These are phyloP conservation scores for Wallemia hederae DNA, from an alignment of 1,284 basidiomycete species.

Conservation along the genomic window DNA sequence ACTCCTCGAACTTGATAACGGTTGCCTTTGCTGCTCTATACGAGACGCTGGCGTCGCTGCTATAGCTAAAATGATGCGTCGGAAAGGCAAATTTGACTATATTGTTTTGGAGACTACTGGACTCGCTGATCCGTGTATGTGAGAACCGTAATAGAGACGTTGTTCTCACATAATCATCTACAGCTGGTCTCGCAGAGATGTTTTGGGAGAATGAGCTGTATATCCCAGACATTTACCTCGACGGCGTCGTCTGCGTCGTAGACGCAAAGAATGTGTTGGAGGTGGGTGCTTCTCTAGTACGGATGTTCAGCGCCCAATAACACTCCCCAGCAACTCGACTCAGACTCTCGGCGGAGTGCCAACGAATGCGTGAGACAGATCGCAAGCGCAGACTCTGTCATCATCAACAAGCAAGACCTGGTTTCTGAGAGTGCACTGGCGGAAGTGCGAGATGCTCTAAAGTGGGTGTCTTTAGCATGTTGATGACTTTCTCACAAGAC, in stretches of 20 bases:
- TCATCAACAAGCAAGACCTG: conserved; percentile 65
- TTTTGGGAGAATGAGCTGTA: conserved; percentile 86
- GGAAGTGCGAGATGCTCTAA: conserved; percentile 1
- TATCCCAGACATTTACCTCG: conserved; percentile 41
- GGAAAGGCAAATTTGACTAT: conserved; percentile 61
- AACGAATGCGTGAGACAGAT: conserved; percentile 60
- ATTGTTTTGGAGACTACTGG: conserved; percentile 80
- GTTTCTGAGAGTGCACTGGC: conserved; percentile 18
- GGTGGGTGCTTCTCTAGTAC: conserved; percentile 18
- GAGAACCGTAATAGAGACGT: not conserved
- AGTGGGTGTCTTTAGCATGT: not conserved
- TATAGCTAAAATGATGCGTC: conserved; percentile 58
- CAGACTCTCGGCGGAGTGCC: conserved; percentile 20
- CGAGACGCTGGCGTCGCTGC: conserved; percentile 69
- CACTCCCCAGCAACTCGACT: conserved; percentile 2
- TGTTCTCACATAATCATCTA: conserved; percentile 25
- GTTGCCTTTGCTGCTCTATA: conserved; percentile 77
- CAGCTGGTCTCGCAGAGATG: conserved; percentile 29
- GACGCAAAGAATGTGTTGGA: conserved; percentile 56
- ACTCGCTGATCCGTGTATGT: conserved; percentile 56
- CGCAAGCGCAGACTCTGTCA: conserved; percentile 57
- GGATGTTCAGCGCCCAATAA: not conserved
- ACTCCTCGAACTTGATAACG: conserved; percentile 65
- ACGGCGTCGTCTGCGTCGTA: conserved; percentile 70
- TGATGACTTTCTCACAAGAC: not conserved